A percentile compares a stretch with the other conserved stretches of the same genome.
phyloP scores from a whole-genome alignment of 306 rosid species.

The Castanospermum australe region DNA sequence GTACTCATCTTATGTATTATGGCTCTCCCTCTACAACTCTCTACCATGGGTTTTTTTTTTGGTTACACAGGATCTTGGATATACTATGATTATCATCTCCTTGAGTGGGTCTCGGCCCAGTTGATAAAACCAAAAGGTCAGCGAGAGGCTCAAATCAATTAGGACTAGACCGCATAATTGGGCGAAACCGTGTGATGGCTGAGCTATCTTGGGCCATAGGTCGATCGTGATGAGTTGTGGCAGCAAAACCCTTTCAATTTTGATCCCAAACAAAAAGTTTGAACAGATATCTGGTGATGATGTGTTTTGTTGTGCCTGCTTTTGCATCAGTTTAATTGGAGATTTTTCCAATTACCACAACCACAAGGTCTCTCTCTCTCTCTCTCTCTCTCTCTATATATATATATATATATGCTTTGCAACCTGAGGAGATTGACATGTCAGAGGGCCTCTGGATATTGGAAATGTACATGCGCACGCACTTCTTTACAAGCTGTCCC shows the following conservation, averaged over 20 bases:
- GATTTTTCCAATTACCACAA: conserved; percentile 11
- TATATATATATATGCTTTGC: conserved; percentile 20
- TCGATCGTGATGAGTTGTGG: conserved; percentile 32
- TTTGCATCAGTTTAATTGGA: background rate
- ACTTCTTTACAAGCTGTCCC: conserved; percentile 44
- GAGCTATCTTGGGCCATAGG: conserved; percentile 47
- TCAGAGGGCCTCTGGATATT: conserved; percentile 43
- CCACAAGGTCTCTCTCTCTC: too few relatives aligned
- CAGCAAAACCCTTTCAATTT: conserved; percentile 37
- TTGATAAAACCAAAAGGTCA: too few relatives aligned
- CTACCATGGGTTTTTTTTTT: too few relatives aligned
- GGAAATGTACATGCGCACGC: conserved; percentile 51
- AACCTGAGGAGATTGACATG: conserved; percentile 52
- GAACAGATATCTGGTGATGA: conserved; percentile 39
- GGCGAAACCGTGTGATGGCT: background rate
- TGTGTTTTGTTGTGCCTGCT: conserved; percentile 13
- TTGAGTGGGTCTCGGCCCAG: too few relatives aligned
- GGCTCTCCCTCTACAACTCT: too few relatives aligned
- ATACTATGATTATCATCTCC: too few relatives aligned
- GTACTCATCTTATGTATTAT: too few relatives aligned
- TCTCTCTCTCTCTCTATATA: too few relatives aligned
- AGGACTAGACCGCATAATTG: background rate
- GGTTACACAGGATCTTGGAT: too few relatives aligned
- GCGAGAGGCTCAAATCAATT: background rate
- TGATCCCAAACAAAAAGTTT: too few relatives aligned